Percentiles rank a stretch among this genome's conserved stretches.
These are phyloP conservation scores for Ustilago tritici DNA, from an alignment of 1,284 basidiomycete genomes.

Conservation along the genomic window DNA sequence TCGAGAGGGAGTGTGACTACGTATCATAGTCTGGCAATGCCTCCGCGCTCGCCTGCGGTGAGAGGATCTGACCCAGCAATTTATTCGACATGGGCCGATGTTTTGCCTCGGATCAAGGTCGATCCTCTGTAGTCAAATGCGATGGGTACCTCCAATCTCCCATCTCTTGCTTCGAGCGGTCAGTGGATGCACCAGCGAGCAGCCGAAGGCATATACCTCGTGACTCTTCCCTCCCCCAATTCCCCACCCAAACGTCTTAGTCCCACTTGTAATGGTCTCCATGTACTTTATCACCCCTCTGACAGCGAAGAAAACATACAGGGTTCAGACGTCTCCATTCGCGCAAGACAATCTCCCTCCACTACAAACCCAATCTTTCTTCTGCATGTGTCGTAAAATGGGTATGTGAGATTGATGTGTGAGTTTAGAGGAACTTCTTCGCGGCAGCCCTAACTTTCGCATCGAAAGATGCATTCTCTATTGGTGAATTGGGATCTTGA, in stretches of 20 bases:
- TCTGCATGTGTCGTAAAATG: background rate
- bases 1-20: background rate
- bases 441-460: conserved; percentile 58
- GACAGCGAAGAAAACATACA: no score
- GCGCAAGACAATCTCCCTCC: background rate
- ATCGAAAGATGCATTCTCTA: conserved; percentile 59
- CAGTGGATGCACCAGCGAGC: conserved; percentile 6
- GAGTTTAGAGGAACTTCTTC: conserved; percentile 56
- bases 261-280: background rate
- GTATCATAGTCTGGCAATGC: background rate
- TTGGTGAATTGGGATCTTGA: conserved; percentile 61
- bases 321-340: background rate
- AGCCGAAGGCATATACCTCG: background rate
- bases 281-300: no score
- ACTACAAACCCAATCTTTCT: background rate
- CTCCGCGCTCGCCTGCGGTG: background rate
- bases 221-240: background rate
- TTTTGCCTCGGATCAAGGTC: background rate
- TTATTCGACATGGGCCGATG: background rate
- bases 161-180: background rate
- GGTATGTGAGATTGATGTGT: conserved; percentile 6
- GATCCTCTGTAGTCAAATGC: background rate
- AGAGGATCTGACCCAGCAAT: background rate
- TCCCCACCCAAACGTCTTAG: background rate
- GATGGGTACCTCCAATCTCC: background rate